Percentiles rank a stretch among this genome's conserved stretches.
phyloP scores from a whole-genome alignment of 2,329 filamentous ascomycete genomes.

The Fusarium nurragi region DNA sequence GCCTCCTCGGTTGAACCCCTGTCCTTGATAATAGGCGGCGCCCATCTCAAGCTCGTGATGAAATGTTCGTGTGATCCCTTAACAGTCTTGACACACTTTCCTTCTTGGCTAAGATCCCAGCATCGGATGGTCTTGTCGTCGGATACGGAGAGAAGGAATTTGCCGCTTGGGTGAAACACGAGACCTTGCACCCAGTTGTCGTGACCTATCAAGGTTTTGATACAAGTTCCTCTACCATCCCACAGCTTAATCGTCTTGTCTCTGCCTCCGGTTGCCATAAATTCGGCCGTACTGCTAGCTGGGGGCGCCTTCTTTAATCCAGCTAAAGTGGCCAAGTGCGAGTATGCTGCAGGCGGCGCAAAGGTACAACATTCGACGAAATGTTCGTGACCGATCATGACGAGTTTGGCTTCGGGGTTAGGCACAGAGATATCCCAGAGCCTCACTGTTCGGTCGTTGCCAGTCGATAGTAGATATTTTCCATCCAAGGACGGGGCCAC shows the following conservation, averaged over 20 bases:
- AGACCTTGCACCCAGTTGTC: conserved; percentile 93
- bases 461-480: conserved; percentile 81
- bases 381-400: conserved; percentile 87
- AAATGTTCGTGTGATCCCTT: conserved; percentile 84
- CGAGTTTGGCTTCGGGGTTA: conserved; percentile 76
- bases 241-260: conserved; percentile 93
- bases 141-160: conserved; percentile 84
- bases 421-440: conserved; percentile 82
- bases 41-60: conserved; percentile 87
- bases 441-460: conserved; percentile 82
- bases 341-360: conserved; percentile 81
- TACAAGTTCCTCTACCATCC: conserved; percentile 83
- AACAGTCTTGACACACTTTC: conserved; percentile 86
- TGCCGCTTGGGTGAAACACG: conserved; percentile 90
- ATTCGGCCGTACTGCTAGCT: conserved; percentile 80
- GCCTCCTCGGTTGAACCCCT: conserved; percentile 21
- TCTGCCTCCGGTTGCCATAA: conserved; percentile 85
- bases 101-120: conserved; percentile 93
- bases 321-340: conserved; percentile 78
- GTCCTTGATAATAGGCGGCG: conserved; percentile 60
- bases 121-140: conserved; percentile 94
- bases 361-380: conserved; percentile 86
- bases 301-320: conserved; percentile 85
- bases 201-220: conserved; percentile 86
- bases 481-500: conserved; percentile 86